Evolutionary conservation across 169 alveolate species (phyloP), one percentile per base, ranked within the genome.

Genomic region (Plasmodium chabaudi): DNA sequence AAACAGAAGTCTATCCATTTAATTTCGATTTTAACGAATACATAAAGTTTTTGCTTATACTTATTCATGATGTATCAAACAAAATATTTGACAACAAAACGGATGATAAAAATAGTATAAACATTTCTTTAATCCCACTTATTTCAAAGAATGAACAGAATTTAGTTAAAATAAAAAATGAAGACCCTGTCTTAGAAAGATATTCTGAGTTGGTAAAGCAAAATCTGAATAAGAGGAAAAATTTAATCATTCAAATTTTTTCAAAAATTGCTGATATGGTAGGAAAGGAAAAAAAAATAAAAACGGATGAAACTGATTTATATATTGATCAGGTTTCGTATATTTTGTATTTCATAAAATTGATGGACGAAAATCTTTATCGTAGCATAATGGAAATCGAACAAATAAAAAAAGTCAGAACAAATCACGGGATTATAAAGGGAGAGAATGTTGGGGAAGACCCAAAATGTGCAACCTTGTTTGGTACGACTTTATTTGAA

Each of bases 331-430:
- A 75, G 49, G 9, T 61, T 21, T 15, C 49, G 34, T 75, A 63
- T 44, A 64, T 75, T 9, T 56, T 75, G 67, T 27, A 63, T 46
- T 75, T 75, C 64, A 21, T 75, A 75, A 63, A 75, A 55, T 17
- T 39, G 7, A 34, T 75, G 56, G 64, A 55, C 17, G 75, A 75
- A 47, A 60, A 75, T 49, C 21, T 75, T 34, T 55, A 75, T 39
- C 13, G 12, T 12, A 56, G 51, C 21, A n/a, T 75, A 63, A 67
- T 75, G 59, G 34, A 67, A 56, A 6, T 49, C 55, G 56, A 63
- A 44, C 34, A 56, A 67, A 64, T 61, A 53, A 5, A 34, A 34
- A 34, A 34, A 34, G 0, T 27, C 39, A 5, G 0, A 34, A 2
- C 4, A 34, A 34, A 34, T 34, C 7, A 34, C 1, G 4, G 7